Base-by-base conservation (phyloP, 2,329 filamentous ascomycete genomes). In the Microsporum ferrugineum region DNA sequence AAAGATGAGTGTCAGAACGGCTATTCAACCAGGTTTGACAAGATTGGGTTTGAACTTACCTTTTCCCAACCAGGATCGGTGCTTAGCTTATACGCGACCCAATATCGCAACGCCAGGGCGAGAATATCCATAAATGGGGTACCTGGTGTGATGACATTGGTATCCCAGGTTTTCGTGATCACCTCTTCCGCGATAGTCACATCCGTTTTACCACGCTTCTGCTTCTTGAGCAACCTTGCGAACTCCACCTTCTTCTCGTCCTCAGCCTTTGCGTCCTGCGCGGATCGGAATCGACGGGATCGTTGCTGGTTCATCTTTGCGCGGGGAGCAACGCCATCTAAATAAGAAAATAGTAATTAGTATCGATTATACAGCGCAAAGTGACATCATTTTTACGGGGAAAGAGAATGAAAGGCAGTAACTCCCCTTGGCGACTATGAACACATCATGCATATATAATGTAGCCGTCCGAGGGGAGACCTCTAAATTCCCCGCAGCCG, bases 251-350 rank as follows among this genome's bases (percentile, higher is more conserved):
- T 95, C 71, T 96, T 90, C 62, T 88, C 85, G 70, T 95, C 91
- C 72, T 96, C 96, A 72, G 97, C 91, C 71, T 90, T 86, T 14
- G 94, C 94, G 73, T 99, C 94, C 73, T 92, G 90, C 1, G 91
- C 94, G 27, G 92, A 88, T 64, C 94, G 87, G 77, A 99, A 99
- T 69, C 94, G 89, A 74, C 94, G 85, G 47, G 94, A 95, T 64
- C 94, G 89, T 77, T 99, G 94, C 73, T 99, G 95, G 73, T 99
- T 99, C 94, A 99, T 99, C 77, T 99, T 99, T 62, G 95, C 95
- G 73, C 94, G 88, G 55, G 94, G 95, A 3, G 94, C 94, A 65
- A 99, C 94, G 72, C 94, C 94, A 77, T 99, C 94, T 91, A 63
- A 47, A 41, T n/a, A n/a, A 61, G 57, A 49, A 58, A 51, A 60